A percentile compares a stretch with the other conserved stretches of the same genome.
These are phyloP conservation scores for Stenocarpella maydis DNA, from an alignment of 2,329 filamentous ascomycete genomes.

Conservation along the genomic window DNA sequence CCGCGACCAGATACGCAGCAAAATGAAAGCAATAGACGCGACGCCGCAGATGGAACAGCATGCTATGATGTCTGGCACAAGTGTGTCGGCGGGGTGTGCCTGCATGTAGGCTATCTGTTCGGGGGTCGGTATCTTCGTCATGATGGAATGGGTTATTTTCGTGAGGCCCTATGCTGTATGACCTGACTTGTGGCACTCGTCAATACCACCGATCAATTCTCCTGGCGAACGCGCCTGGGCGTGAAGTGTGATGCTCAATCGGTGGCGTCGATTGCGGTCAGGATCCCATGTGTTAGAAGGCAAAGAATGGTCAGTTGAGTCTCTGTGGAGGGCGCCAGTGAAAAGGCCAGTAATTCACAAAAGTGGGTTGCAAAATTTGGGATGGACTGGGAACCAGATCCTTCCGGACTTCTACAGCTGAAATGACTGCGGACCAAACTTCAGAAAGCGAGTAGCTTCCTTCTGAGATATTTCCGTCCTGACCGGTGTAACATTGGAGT, in stretches of 20 bases:
- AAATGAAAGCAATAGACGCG: conserved; percentile 19
- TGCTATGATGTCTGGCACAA: conserved; percentile 29
- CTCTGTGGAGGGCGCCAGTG: not conserved
- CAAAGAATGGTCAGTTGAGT: not conserved
- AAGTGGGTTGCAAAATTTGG: no score
- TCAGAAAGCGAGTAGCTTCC: no score
- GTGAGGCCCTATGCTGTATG: not conserved
- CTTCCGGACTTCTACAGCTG: no score
- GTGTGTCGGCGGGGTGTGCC: conserved; percentile 28
- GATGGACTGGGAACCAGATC: no score
- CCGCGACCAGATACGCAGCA: conserved; percentile 25
- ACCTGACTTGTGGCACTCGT: not conserved
- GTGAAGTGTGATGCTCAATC: not conserved
- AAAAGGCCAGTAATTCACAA: no score
- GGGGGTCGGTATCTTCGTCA: not conserved
- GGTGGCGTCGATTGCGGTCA: not conserved
- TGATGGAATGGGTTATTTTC: not conserved
- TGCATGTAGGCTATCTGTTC: conserved; percentile 33
- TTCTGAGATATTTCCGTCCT: no score
- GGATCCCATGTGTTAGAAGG: not conserved
- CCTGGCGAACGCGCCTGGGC: no score
- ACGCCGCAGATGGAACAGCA: conserved; percentile 31
- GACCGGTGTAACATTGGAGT: no score
- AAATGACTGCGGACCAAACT: no score
- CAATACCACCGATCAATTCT: not conserved